phyloP scores from a whole-genome alignment of 305 asterid species.

The Fraxinus nigra region DNA sequence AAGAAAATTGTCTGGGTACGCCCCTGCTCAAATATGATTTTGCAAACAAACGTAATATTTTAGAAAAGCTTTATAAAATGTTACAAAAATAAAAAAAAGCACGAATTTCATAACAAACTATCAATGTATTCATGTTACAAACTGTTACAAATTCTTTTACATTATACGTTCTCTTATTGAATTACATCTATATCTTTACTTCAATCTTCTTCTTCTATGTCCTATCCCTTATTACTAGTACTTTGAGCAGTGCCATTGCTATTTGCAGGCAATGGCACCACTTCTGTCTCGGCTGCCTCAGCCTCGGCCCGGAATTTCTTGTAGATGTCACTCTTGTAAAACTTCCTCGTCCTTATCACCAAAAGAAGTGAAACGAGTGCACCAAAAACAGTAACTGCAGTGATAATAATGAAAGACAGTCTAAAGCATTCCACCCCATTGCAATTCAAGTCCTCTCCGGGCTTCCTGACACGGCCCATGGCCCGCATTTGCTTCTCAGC shows the following conservation, averaged over 20 bases:
- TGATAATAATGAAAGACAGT: slow-evolving; percentile 58
- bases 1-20: too few species aligned
- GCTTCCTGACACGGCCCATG: slow-evolving; percentile 19
- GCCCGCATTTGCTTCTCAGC: slow-evolving; percentile 53
- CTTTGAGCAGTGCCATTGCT: slow-evolving; percentile 19
- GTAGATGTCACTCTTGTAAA: slow-evolving; percentile 70
- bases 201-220: neutral
- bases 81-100: too few species aligned
- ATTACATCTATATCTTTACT: too few species aligned
- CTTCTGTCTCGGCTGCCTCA: slow-evolving; percentile 35
- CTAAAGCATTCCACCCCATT: slow-evolving; percentile 56
- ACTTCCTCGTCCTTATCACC: slow-evolving; percentile 62
- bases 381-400: slow-evolving; percentile 59
- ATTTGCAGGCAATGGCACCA: slow-evolving; percentile 25
- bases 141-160: too few species aligned
- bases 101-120: too few species aligned
- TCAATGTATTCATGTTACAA: too few species aligned
- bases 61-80: too few species aligned
- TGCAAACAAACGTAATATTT: too few species aligned
- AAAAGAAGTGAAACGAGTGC: slow-evolving; percentile 52
- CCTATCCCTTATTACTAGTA: neutral
- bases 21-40: too few species aligned
- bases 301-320: slow-evolving; percentile 54
- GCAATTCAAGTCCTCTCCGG: slow-evolving; percentile 56
- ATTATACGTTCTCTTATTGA: too few species aligned